phyloP scores from a whole-genome alignment of 306 rosid species.

The Begonia loranthoides region DNA sequence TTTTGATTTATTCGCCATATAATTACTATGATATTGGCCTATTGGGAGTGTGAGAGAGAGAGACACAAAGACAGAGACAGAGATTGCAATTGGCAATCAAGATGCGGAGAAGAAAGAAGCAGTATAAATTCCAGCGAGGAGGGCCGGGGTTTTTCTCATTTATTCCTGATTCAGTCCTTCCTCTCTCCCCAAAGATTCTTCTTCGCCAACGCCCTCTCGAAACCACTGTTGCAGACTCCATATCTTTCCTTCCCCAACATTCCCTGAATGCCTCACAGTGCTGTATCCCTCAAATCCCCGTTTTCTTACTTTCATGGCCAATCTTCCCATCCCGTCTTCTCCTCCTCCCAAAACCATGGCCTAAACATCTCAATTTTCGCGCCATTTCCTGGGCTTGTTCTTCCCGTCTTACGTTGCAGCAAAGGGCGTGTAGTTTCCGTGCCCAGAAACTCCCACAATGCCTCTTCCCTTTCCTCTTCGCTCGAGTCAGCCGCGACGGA shows the following conservation, averaged over 20 bases:
- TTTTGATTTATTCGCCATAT: too few species aligned
- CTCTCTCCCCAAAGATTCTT: too few species aligned
- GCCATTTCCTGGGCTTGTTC: constrained; percentile 7
- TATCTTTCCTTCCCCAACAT: neutral
- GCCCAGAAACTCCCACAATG: constrained; percentile 6
- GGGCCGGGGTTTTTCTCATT: too few species aligned
- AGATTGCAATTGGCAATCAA: too few species aligned
- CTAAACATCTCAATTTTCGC: constrained; percentile 8
- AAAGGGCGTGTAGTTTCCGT: constrained; percentile 22
- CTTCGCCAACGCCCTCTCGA: too few species aligned
- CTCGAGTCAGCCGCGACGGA: constrained; percentile 4
- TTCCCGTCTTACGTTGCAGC: constrained; percentile 20
- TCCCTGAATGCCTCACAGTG: constrained; percentile 50
- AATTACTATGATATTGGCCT: too few species aligned
- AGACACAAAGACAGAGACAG: too few species aligned
- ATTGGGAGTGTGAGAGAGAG: too few species aligned
- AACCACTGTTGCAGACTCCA: too few species aligned
- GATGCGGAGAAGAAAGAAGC: too few species aligned
- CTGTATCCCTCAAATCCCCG: constrained; percentile 26
- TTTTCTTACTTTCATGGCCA: constrained; percentile 23
- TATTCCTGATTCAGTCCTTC: too few species aligned
- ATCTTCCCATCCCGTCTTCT: constrained; percentile 5
- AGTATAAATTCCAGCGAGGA: too few species aligned
- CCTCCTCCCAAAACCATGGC: constrained; percentile 12
- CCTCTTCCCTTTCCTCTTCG: constrained; percentile 7